Percentiles rank a stretch among this genome's conserved stretches.
Evolutionary conservation across 768 basidiomycete genomes (phyloP).

Genomic region (Tulasnella sp.): DNA sequence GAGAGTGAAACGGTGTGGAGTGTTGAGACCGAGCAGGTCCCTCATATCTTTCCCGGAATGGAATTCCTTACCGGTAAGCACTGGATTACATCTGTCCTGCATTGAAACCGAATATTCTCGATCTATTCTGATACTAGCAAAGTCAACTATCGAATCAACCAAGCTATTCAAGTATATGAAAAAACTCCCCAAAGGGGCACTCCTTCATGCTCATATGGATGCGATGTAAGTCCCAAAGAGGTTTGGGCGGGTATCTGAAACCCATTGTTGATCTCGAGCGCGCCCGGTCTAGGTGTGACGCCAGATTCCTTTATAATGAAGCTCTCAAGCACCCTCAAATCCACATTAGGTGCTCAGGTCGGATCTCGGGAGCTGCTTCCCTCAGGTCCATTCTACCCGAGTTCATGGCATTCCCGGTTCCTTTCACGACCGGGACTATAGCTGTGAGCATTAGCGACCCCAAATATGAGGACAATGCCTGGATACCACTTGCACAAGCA

Average conservation of each 20-base stretch:
- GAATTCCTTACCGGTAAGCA: slow-evolving; percentile 54
- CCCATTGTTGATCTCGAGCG: no score
- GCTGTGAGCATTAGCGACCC: slow-evolving; percentile 30
- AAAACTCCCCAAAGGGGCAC: slow-evolving; percentile 73
- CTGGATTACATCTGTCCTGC: neutral
- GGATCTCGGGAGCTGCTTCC: slow-evolving; percentile 32
- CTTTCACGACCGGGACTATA: slow-evolving; percentile 16
- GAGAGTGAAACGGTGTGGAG: slow-evolving; percentile 52
- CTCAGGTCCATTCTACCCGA: slow-evolving; percentile 37
- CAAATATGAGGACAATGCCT: slow-evolving; percentile 34
- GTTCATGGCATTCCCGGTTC: slow-evolving; percentile 37
- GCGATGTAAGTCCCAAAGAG: slow-evolving; percentile 32
- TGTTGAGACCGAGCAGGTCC: slow-evolving; percentile 37
- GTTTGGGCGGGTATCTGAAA: no score
- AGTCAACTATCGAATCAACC: slow-evolving; percentile 45
- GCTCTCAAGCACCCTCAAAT: slow-evolving; percentile 46
- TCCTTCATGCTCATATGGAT: slow-evolving; percentile 65
- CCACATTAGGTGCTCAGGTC: slow-evolving; percentile 40
- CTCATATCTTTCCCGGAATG: slow-evolving; percentile 64
- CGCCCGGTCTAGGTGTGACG: slow-evolving; percentile 28
- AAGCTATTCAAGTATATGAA: slow-evolving; percentile 46
- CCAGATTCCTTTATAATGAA: slow-evolving; percentile 36
- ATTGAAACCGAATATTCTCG: neutral
- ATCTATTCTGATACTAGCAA: slow-evolving; percentile 28
- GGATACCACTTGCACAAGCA: slow-evolving; percentile 45